These are phyloP conservation scores for Quercus lobata DNA, from an alignment of 331 rosid genomes.

Conservation along the genomic window DNA sequence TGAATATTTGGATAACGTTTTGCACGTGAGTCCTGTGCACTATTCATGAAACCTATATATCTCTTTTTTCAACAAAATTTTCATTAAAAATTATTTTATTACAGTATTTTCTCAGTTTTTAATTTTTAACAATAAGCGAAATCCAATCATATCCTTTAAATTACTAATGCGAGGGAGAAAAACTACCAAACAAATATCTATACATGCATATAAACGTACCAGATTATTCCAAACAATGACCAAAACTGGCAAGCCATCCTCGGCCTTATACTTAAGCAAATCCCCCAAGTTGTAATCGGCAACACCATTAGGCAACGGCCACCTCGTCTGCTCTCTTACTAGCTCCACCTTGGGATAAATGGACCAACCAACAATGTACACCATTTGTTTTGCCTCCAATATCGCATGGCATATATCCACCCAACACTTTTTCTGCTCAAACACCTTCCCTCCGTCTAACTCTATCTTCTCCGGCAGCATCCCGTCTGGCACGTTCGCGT, in stretches of 20 bases:
- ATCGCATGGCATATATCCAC: conserved; percentile 91
- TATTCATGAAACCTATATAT: fast-evolving
- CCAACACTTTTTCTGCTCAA: conserved; percentile 58
- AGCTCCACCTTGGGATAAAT: conserved; percentile 66
- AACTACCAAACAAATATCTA: no score
- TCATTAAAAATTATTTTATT: no score
- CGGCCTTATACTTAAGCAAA: no score
- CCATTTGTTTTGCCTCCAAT: conserved; percentile 86
- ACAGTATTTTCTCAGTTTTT: fast-evolving
- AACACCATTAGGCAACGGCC: conserved; percentile 63
- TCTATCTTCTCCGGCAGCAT: conserved; percentile 35
- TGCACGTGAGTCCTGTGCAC: fast-evolving
- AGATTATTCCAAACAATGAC: no score
- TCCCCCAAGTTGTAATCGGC: no score
- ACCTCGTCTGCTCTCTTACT: conserved; percentile 61
- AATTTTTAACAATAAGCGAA: no score
- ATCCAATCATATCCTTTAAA: fast-evolving
- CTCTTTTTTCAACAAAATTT: no score
- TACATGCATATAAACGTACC: no score
- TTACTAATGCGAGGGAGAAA: fast-evolving
- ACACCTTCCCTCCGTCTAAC: conserved; percentile 56
- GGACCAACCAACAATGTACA: conserved; percentile 90
- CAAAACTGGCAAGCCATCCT: no score
- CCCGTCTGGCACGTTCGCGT: conserved; percentile 59
- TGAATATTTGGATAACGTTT: no score